These are phyloP conservation scores for Astrothelium macrocarpum DNA, from an alignment of 495 filamentous ascomycete species.

Conservation along the genomic window DNA sequence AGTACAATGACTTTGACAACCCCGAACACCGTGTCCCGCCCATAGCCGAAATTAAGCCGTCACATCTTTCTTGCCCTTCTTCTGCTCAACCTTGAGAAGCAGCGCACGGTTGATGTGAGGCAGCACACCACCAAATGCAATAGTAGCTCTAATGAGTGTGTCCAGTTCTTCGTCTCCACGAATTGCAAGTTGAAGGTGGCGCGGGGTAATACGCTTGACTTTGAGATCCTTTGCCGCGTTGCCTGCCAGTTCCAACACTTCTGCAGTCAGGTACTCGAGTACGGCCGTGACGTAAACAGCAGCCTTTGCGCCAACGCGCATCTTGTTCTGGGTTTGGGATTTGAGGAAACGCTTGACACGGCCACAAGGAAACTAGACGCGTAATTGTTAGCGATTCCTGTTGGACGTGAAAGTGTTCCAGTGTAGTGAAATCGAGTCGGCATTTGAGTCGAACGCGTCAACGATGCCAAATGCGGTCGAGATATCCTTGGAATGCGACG, in stretches of 20 bases:
- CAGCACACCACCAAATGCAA: conserved; percentile 95
- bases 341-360: conserved; percentile 99
- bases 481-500: conserved; percentile 15
- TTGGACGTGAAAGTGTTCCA: background rate
- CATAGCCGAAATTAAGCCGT: conserved; percentile 37
- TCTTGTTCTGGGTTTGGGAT: conserved; percentile 98
- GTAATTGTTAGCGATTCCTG: background rate
- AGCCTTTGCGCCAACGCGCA: conserved; percentile 98
- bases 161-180: conserved; percentile 98
- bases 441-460: background rate
- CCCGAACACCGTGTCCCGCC: background rate
- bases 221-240: conserved; percentile 99
- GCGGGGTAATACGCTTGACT: conserved; percentile 98
- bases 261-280: conserved; percentile 94
- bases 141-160: conserved; percentile 92
- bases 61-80: conserved; percentile 79
- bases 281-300: conserved; percentile 98
- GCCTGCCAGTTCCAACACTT: conserved; percentile 95
- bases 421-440: background rate
- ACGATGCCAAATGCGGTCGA: too few species aligned
- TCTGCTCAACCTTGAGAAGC: conserved; percentile 96
- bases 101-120: conserved; percentile 98
- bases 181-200: conserved; percentile 95
- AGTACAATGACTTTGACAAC: conserved; percentile 1
- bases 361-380: conserved; percentile 84